Evolutionary conservation across 1,284 basidiomycete species (phyloP), one percentile per base, ranked within the genome.

Genomic region (Irpex lacteus): DNA sequence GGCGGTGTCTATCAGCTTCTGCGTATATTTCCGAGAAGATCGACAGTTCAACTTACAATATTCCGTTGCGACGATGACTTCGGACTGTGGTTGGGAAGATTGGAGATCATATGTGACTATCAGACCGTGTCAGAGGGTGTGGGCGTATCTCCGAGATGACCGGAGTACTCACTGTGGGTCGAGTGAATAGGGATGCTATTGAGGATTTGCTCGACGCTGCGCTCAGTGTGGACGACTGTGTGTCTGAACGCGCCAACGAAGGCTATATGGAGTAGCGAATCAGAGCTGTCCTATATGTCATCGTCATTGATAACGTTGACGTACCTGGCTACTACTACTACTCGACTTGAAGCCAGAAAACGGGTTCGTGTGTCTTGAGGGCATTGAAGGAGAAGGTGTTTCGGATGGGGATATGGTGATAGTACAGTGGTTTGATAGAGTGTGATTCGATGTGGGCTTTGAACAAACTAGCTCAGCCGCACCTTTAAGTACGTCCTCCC

Each of bases 141-240:
- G 8, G 3, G 19, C 21, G 36, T 53, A 53, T 19, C 18, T 13
- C 9, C 13, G 54, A 13, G 26, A 21, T 15, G 19, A 37, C 11
- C 11, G 36, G 13, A 6, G 3, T 13, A 15, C 44, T 47, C 44
- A 59, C 58, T 37, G 58, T 26, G 11, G 58, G 13, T 13, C 26
- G 54, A 15, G 26, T 36, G 32, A 56, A 56, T 32, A 36, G 11
- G 32, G 18, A 56, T 13, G 54, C 4, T 11, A 26, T 5, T 21
- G 60, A 61, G 4, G 60, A 61, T 49, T 40, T 54, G 19, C 36
- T 61, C 18, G 60, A 61, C 60, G 50, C n/a, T 38, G 62, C 40
- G 36, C 62, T 63, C n/a, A 18, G 13, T 9, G 38, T 49, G 36
- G 58, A 60, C 18, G 62, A 47, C 15, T 56, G 21, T 38, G 47